phyloP scores from a whole-genome alignment of 352 stramenopile genomes.

The Lagenidium giganteum region DNA sequence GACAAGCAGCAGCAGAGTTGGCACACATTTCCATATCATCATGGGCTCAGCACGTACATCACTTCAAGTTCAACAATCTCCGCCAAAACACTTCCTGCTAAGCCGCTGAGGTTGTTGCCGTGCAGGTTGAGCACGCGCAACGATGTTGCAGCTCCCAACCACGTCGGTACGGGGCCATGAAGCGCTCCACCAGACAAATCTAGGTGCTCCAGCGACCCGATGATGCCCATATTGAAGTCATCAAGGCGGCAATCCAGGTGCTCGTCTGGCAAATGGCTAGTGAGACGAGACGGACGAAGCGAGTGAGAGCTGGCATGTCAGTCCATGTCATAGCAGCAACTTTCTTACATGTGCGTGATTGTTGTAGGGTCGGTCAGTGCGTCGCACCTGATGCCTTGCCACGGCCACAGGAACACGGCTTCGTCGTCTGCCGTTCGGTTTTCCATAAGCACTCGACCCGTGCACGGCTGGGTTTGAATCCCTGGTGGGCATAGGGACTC shows the following conservation, averaged over 20 bases:
- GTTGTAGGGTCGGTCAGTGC: conserved; percentile 46
- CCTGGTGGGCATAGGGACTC: conserved; percentile 25
- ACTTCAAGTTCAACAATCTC: conserved; percentile 36
- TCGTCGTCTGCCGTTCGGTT: conserved; percentile 15
- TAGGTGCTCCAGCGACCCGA: conserved; percentile 45
- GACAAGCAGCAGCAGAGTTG: too few species aligned
- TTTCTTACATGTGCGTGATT: conserved; percentile 44
- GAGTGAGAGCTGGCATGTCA: not conserved
- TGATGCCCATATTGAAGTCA: conserved; percentile 32
- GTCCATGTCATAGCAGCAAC: not conserved
- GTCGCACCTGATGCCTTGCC: conserved; percentile 44
- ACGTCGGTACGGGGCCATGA: conserved; percentile 31
- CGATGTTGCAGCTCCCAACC: conserved; percentile 38
- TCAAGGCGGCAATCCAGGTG: conserved; percentile 28
- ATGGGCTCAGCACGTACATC: conserved; percentile 26
- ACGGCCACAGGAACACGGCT: conserved; percentile 38
- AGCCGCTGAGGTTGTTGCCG: conserved; percentile 27
- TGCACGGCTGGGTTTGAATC: conserved; percentile 40
- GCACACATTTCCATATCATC: too few species aligned
- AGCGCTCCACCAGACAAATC: conserved; percentile 37
- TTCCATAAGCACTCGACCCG: conserved; percentile 28
- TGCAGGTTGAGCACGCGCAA: conserved; percentile 40
- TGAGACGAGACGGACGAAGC: too few species aligned
- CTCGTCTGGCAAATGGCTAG: conserved; percentile 40
- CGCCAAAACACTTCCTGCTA: conserved; percentile 27